Base-by-base conservation (phyloP, 2,329 filamentous ascomycete genomes). In the Alternaria panax region DNA sequence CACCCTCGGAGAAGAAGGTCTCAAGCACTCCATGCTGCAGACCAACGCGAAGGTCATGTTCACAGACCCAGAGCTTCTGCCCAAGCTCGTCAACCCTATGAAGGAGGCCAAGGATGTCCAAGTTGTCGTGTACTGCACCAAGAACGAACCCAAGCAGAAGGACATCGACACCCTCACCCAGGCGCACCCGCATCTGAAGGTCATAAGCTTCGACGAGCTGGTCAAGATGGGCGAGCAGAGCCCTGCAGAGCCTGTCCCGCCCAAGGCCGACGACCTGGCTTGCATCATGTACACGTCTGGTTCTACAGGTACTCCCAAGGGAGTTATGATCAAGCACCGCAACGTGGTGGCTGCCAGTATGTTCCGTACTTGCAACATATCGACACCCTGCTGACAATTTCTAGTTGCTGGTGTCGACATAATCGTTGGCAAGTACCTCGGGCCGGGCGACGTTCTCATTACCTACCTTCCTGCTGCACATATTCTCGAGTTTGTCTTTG, bases 401-500 rank as follows among this genome's bases (percentile, higher is more conserved):
- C 63, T 30, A 79, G 80, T 97, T 65, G 90, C 94, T 46, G 95
- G 95, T 76, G 87, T 97, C 45, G 87, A 90, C 73, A 86, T 86
- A 41, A 88, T 92, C 62, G 88, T 98, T 47, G 91, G 91, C 22
- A 88, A 90, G 59, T 90, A 90, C 71, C 87, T 98, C 50, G 90
- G 89, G 60, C 88, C 90, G 58, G 87, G 86, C 45, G 95, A 99
- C 69, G 86, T 86, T 45, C 84, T 98, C 42, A 86, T 99, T 45
- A 92, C 93, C 22, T 99, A 98, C 79, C 87, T 99, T 14, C 95
- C 95, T 2, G 88, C 96, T 53, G 93, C 95, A 2, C 95, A 99
- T 76, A 98, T 98, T 72, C 88, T 99, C 71, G 95, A 99, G 79
- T 95, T 97, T 79, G 91, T 94, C 59, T 92, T 99, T 67, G 95